Conservation (phyloP, 2,329 filamentous ascomycete genomes). For the Domatiomyces catenatus region DNA sequence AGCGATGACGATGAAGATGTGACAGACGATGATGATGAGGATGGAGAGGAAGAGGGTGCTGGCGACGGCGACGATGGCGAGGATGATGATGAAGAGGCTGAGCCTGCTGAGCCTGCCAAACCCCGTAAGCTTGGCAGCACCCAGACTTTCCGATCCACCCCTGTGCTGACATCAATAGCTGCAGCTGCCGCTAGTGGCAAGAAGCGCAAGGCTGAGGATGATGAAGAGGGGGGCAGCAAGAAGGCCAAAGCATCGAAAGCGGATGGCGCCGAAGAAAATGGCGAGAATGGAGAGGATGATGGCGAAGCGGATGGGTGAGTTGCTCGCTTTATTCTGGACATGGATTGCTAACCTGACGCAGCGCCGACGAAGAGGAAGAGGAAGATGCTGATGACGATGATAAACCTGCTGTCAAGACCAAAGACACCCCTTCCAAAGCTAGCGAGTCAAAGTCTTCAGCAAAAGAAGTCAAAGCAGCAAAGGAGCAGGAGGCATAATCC, state of each 20-base stretch:
- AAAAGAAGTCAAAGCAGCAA: neutral
- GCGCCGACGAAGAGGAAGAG: constrained; percentile 4
- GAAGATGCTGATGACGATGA: constrained; percentile 14
- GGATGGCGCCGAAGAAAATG: constrained; percentile 10
- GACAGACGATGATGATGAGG: constrained; percentile 23
- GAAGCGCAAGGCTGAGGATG: constrained; percentile 17
- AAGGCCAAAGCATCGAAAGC: constrained; percentile 11
- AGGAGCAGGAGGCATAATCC: neutral
- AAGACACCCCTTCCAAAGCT: constrained; percentile 5
- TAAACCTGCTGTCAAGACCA: constrained; percentile 15
- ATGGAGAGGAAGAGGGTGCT: constrained; percentile 17
- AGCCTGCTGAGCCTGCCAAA: neutral
- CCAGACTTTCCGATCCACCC: neutral
- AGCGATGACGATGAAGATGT: constrained; percentile 22
- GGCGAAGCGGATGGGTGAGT: constrained; percentile 6
- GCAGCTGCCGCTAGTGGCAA: constrained; percentile 7
- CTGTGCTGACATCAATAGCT: neutral
- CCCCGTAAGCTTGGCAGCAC: neutral
- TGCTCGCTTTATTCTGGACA: neutral
- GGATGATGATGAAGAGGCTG: constrained; percentile 5
- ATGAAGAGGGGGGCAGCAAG: constrained; percentile 10
- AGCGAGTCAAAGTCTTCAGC: neutral
- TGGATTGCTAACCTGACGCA: neutral
- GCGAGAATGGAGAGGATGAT: constrained; percentile 9
- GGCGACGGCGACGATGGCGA: constrained; percentile 10